These are phyloP conservation scores for Pharus latifolius DNA, from an alignment of 176 grass and related monocot species.

Conservation along the genomic window DNA sequence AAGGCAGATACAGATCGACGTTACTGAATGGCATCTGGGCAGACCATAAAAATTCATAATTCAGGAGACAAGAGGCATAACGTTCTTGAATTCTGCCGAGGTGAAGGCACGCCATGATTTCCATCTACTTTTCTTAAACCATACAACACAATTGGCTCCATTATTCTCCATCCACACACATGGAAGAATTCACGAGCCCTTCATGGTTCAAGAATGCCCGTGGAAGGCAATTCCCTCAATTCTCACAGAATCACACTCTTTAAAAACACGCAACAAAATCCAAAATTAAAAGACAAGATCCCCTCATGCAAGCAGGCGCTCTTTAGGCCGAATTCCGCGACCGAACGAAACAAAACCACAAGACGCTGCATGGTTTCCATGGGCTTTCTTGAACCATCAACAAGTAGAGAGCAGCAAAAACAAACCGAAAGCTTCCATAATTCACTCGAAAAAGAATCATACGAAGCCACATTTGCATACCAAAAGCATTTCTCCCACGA, in stretches of 20 bases:
- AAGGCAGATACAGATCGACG: not conserved
- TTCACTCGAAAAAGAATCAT: conserved; percentile 7
- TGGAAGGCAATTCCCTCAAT: not conserved
- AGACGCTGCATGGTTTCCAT: conserved; percentile 66
- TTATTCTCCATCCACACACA: not conserved
- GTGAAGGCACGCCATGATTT: not conserved
- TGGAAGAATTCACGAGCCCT: not conserved
- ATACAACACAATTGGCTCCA: not conserved
- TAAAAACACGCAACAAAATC: not conserved
- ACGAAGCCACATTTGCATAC: not conserved
- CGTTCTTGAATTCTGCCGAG: not conserved
- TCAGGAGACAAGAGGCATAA: not conserved
- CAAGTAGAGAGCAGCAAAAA: conserved; percentile 24
- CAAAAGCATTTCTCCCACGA: not conserved
- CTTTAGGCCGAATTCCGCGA: not conserved
- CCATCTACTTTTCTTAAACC: not conserved
- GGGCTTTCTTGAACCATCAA: conserved; percentile 98
- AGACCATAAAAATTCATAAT: not conserved
- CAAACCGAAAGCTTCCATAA: not conserved
- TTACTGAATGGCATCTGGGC: not conserved
- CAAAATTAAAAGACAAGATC: not conserved
- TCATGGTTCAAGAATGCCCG: not conserved
- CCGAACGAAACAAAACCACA: not conserved
- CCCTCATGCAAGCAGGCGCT: not conserved
- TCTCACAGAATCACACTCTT: not conserved